phyloP scores from a whole-genome alignment of 805 yeast genomes.

The Candida pseudoglaebosa region DNA sequence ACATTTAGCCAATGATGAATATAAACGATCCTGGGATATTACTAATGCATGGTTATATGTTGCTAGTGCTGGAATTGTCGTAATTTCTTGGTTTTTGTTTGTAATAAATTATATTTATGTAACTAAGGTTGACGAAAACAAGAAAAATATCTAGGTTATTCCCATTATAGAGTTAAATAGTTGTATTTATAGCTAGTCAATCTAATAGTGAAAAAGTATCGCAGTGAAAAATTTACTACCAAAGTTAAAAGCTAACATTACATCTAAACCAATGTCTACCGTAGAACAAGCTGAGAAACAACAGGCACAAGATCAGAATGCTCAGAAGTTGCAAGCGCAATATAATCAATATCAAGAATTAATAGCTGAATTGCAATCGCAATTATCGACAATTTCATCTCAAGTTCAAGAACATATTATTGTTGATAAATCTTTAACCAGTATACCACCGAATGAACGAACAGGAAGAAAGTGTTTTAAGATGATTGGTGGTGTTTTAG shows the following conservation, averaged over 20 bases:
- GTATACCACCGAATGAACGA: slow-evolving; percentile 31
- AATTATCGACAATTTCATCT: slow-evolving; percentile 29
- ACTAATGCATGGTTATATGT: slow-evolving; percentile 91
- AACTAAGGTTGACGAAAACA: slow-evolving; percentile 22
- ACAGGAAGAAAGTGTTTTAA: slow-evolving; percentile 74
- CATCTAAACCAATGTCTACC: slow-evolving; percentile 7
- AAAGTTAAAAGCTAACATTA: too few relatives aligned
- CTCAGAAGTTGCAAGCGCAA: slow-evolving; percentile 38
- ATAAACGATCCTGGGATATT: slow-evolving; percentile 87
- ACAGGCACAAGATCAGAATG: slow-evolving; percentile 28
- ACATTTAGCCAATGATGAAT: slow-evolving; percentile 95
- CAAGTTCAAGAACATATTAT: slow-evolving; percentile 38
- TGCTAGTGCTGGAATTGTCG: slow-evolving; percentile 64
- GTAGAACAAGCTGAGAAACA: slow-evolving; percentile 12
- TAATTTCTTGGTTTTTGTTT: slow-evolving; percentile 72
- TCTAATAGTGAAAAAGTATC: too few relatives aligned
- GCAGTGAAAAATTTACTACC: slow-evolving; percentile 1
- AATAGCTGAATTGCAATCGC: slow-evolving; percentile 36
- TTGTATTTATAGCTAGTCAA: neutral
- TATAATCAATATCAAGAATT: slow-evolving; percentile 38
- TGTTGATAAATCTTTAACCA: slow-evolving; percentile 38
- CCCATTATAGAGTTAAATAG: neutral
- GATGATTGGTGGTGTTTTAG: slow-evolving; percentile 91
- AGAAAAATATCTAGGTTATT: slow-evolving; percentile 21
- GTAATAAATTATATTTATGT: slow-evolving; percentile 58